Percentiles rank a stretch among this genome's conserved stretches.
Evolutionary conservation across 495 filamentous ascomycete genomes (phyloP).

Genomic region (Podospora pseudoanserina): DNA sequence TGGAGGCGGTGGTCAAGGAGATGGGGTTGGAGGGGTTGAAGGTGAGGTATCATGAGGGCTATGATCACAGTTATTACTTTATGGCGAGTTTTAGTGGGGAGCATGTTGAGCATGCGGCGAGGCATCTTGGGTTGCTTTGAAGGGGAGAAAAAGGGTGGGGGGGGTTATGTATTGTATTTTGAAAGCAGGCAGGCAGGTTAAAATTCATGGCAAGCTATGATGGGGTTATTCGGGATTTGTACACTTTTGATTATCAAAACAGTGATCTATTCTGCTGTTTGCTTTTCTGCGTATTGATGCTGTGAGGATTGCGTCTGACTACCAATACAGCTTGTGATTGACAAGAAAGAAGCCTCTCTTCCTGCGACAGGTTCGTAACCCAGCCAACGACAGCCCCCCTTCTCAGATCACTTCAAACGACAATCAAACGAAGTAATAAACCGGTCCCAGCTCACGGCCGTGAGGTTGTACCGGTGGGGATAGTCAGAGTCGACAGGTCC

Average conservation of each 20-base stretch:
- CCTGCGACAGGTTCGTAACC: no score
- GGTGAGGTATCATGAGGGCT: conserved; percentile 81
- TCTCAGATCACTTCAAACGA: neutral
- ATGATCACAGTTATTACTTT: conserved; percentile 96
- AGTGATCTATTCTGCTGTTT: no score
- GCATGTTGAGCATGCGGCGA: conserved; percentile 87
- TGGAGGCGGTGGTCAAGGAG: conserved; percentile 72
- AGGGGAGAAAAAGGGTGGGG: neutral
- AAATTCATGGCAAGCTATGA: neutral
- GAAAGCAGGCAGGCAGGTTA: neutral
- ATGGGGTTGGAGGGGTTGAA: conserved; percentile 62
- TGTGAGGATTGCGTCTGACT: no score
- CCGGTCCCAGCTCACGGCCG: conserved; percentile 34
- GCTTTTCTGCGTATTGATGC: no score
- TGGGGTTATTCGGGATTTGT: neutral
- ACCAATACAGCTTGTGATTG: no score
- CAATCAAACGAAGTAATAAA: conserved; percentile 40
- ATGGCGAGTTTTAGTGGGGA: conserved; percentile 86
- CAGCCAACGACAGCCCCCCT: neutral
- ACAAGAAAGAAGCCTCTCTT: no score
- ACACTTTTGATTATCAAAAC: neutral
- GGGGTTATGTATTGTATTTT: neutral
- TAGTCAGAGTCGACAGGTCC: conserved; percentile 35
- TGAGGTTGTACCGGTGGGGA: conserved; percentile 37
- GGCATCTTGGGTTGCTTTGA: conserved; percentile 54